Conservation (phyloP, 1,139 yeast species). For the Blastobotrys serpentis region DNA sequence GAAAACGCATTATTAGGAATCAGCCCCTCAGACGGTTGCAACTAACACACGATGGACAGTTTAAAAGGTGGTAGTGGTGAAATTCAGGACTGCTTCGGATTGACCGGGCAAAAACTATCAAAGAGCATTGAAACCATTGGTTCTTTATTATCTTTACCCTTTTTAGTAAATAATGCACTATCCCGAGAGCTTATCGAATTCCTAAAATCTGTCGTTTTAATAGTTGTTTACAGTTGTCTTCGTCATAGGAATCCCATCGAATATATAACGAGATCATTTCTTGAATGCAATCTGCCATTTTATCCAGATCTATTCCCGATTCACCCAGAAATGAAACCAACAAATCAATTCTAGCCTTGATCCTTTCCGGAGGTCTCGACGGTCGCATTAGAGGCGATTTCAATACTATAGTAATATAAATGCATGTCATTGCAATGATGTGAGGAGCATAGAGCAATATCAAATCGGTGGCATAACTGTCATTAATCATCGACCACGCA, state of each 20-base stretch:
- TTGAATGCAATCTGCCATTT: constrained; percentile 77
- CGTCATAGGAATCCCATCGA: constrained; percentile 82
- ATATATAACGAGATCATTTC: constrained; percentile 77
- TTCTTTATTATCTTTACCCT: not conserved
- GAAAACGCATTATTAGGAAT: no score
- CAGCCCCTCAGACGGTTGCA: no score
- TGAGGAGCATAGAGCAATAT: constrained; percentile 86
- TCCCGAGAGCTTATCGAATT: not conserved
- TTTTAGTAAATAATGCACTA: not conserved
- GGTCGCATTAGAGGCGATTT: constrained; percentile 41
- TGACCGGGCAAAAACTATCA: not conserved
- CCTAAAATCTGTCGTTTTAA: constrained; percentile 1
- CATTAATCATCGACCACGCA: constrained; percentile 87
- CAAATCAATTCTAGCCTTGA: constrained; percentile 39
- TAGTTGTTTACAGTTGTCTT: constrained; percentile 36
- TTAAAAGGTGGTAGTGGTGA: no score
- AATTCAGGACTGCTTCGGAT: not conserved
- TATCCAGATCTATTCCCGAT: constrained; percentile 73
- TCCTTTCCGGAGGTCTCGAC: constrained; percentile 34
- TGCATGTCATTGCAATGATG: constrained; percentile 79
- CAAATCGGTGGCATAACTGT: constrained; percentile 82
- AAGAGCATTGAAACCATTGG: not conserved
- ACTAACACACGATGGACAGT: no score
- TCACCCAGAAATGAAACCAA: constrained; percentile 68
- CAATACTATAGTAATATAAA: constrained; percentile 68